phyloP scores from a whole-genome alignment of 2,329 filamentous ascomycete species.

The Sporothrix inflata region DNA sequence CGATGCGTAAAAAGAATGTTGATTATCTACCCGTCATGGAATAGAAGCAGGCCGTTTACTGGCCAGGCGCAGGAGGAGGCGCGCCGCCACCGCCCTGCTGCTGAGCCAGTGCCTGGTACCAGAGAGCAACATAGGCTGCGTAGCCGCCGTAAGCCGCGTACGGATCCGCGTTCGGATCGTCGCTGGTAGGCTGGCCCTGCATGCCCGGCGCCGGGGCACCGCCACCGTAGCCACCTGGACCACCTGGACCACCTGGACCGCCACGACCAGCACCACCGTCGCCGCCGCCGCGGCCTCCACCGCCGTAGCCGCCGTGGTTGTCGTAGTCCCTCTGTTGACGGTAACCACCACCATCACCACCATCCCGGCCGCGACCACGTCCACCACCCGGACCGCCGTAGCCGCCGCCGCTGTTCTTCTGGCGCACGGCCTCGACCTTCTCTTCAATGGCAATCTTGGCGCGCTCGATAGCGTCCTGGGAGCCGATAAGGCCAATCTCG shows the following conservation, averaged over 20 bases:
- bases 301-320: constrained; percentile 49
- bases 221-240: constrained; percentile 51
- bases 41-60: neutral
- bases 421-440: constrained; percentile 81
- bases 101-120: constrained; percentile 69
- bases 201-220: constrained; percentile 46
- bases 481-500: constrained; percentile 84
- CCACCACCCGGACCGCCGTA: constrained; percentile 48
- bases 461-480: constrained; percentile 73
- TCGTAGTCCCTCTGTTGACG: constrained; percentile 47
- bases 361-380: constrained; percentile 51
- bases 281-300: constrained; percentile 47
- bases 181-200: constrained; percentile 48
- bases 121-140: constrained; percentile 76
- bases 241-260: constrained; percentile 50
- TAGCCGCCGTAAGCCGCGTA: constrained; percentile 85
- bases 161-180: constrained; percentile 61
- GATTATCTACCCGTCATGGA: neutral
- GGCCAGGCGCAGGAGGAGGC: constrained; percentile 27
- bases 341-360: constrained; percentile 56
- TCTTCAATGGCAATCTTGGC: constrained; percentile 87
- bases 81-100: constrained; percentile 34
- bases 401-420: constrained; percentile 56
- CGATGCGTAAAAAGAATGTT: neutral
- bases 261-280: constrained; percentile 49